A percentile compares a stretch with the other conserved stretches of the same genome.
phyloP scores from a whole-genome alignment of 257 asterid species.

The Fraxinus quadrangulata region DNA sequence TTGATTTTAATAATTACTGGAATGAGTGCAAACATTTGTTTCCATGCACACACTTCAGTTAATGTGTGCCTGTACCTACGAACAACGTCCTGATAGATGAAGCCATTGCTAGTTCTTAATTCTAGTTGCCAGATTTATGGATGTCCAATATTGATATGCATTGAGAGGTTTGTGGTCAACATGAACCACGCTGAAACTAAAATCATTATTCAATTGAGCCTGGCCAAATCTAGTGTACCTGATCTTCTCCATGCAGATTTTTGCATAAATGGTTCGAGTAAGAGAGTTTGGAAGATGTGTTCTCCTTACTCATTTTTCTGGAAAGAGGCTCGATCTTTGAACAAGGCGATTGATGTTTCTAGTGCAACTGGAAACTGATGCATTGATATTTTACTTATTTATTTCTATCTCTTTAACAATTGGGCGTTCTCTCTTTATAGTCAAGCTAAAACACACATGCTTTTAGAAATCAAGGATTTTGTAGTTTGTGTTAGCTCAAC shows the following conservation, averaged over 20 bases:
- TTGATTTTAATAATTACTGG: too few relatives aligned
- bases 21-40: background rate
- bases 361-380: background rate
- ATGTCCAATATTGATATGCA: background rate
- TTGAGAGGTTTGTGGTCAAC: background rate
- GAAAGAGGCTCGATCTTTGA: background rate
- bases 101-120: background rate
- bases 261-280: background rate
- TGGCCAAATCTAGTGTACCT: background rate
- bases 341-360: background rate
- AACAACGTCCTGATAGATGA: background rate
- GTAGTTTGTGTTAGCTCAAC: too few relatives aligned
- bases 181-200: background rate
- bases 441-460: background rate
- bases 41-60: background rate
- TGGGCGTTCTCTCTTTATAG: background rate
- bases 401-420: background rate
- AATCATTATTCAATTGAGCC: background rate
- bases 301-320: background rate
- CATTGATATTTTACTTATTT: too few relatives aligned
- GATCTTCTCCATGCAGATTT: conserved; percentile 7
- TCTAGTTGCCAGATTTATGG: background rate
- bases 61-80: background rate
- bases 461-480: background rate
- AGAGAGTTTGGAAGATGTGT: background rate